These are phyloP conservation scores for Fennellomyces sp. DNA, from an alignment of 371 early-diverging fungal species.

Conservation along the genomic window DNA sequence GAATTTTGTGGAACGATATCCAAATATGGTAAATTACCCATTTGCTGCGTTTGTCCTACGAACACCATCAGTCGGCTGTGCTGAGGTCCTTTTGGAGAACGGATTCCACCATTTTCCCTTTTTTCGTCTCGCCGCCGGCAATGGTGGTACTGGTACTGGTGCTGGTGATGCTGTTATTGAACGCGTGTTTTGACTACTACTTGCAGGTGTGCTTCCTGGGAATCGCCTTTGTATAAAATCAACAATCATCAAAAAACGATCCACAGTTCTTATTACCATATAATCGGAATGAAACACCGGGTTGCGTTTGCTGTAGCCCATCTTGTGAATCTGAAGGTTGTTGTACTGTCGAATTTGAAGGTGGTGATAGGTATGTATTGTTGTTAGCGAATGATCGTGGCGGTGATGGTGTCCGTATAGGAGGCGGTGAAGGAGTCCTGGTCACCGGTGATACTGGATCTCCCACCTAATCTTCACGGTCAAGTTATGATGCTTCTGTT, in stretches of 20 bases:
- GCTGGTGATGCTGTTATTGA: neutral
- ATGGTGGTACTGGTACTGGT: neutral
- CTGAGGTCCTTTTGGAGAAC: neutral
- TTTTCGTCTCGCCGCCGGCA: neutral
- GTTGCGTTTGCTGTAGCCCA: neutral
- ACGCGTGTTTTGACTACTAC: neutral
- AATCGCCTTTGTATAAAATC: neutral
- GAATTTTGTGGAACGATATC: too few species aligned
- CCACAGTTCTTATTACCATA: neutral
- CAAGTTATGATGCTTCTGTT: neutral
- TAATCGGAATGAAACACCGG: neutral
- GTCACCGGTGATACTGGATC: too few species aligned
- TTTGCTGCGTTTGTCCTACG: neutral
- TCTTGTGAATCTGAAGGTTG: neutral
- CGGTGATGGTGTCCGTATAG: too few species aligned
- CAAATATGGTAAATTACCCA: conserved; percentile 1
- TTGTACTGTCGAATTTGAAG: neutral
- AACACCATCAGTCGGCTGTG: neutral
- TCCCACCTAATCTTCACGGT: too few species aligned
- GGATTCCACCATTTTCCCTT: neutral
- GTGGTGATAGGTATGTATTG: too few species aligned
- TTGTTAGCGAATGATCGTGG: too few species aligned
- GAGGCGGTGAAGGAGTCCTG: too few species aligned
- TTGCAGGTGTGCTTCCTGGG: neutral
- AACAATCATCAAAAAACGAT: too few species aligned